Evolutionary conservation across 208 protist genomes (phyloP).

Genomic region (Acanthamoeba rhysodes): DNA sequence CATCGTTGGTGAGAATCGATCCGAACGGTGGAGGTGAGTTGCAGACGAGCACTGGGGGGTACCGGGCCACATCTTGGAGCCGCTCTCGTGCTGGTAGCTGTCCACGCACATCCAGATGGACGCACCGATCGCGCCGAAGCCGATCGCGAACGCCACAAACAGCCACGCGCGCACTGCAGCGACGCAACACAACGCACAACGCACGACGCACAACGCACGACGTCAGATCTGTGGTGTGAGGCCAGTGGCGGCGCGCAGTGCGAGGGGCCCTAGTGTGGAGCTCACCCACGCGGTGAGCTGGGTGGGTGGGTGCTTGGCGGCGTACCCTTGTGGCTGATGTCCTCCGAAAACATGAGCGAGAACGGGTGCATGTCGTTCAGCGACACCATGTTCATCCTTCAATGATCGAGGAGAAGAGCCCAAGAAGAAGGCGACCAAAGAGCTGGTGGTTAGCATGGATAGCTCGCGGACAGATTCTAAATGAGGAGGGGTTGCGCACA

Average conservation of each 20-base stretch:
- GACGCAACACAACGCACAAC: background rate
- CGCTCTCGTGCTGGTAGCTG: conserved; percentile 24
- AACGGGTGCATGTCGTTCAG: conserved; percentile 34
- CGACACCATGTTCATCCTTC: conserved; percentile 69
- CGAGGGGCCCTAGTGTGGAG: background rate
- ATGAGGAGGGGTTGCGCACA: background rate
- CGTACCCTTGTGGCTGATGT: conserved; percentile 43
- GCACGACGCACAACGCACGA: background rate
- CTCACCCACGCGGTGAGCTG: too few relatives aligned
- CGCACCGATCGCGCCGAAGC: conserved; percentile 3
- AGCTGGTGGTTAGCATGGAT: background rate
- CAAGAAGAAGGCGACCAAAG: background rate
- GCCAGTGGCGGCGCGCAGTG: too few relatives aligned
- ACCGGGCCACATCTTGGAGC: conserved; percentile 56
- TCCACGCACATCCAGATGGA: conserved; percentile 72
- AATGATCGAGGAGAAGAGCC: too few relatives aligned
- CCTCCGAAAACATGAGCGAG: conserved; percentile 46
- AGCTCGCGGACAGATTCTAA: background rate
- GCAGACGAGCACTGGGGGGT: background rate
- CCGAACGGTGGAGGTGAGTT: too few relatives aligned
- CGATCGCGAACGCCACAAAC: conserved; percentile 54
- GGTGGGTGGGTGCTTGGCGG: too few relatives aligned
- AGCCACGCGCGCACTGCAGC: conserved; percentile 55
- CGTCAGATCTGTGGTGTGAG: background rate
- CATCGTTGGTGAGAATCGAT: too few relatives aligned